A percentile compares a stretch with the other conserved stretches of the same genome.
Evolutionary conservation across 495 filamentous ascomycete species (phyloP).

Genomic region (Usnea hakonensis): DNA sequence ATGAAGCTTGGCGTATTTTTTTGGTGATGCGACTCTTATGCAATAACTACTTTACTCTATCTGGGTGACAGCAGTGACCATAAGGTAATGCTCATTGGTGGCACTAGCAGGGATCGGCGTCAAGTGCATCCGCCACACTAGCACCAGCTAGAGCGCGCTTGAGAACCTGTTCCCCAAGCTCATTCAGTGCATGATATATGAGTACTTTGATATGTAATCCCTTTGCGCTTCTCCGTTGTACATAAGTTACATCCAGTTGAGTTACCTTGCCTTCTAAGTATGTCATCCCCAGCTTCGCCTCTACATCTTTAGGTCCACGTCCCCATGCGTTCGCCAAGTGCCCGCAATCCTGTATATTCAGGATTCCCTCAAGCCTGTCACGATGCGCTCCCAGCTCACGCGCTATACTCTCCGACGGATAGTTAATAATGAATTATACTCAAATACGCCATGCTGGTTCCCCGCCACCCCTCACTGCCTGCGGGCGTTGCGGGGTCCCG

Average conservation of each 20-base stretch:
- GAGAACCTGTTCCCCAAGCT: background rate
- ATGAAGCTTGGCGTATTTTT: no score
- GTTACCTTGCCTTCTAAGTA: background rate
- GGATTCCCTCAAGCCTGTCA: constrained; percentile 22
- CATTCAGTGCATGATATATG: background rate
- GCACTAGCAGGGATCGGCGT: no score
- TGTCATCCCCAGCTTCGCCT: background rate
- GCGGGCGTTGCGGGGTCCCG: background rate
- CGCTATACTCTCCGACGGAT: constrained; percentile 65
- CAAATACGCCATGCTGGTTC: constrained; percentile 20
- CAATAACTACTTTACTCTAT: no score
- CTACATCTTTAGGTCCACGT: background rate
- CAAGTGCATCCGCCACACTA: no score
- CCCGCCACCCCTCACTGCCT: constrained; percentile 3
- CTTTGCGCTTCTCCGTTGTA: background rate
- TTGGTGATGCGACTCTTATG: no score
- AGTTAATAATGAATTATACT: constrained; percentile 49
- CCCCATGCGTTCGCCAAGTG: background rate
- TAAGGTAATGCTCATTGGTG: no score
- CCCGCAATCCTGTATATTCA: background rate
- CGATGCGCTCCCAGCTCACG: constrained; percentile 79
- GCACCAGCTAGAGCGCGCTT: no score
- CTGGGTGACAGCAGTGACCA: no score
- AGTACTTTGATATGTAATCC: no score
- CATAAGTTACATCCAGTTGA: background rate